These are phyloP conservation scores for Phytophthora pistaciae DNA, from an alignment of 352 stramenopile species.

Conservation along the genomic window DNA sequence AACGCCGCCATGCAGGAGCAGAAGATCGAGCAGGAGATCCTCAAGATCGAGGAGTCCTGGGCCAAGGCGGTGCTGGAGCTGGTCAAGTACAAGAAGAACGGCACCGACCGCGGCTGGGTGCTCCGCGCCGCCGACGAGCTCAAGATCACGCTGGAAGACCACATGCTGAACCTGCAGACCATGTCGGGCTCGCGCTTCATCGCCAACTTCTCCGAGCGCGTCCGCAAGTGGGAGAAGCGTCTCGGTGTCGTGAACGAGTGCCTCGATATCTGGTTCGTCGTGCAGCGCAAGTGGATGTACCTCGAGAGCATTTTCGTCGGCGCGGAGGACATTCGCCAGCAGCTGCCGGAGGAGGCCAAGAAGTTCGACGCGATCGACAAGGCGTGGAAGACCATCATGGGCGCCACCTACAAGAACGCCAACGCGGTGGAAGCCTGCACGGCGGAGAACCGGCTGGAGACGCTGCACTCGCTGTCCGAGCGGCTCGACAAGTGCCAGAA, in stretches of 20 bases:
- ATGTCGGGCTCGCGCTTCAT: conserved; percentile 94
- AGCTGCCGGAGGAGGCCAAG: conserved; percentile 94
- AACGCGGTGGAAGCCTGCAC: conserved; percentile 93
- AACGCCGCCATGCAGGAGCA: conserved; percentile 94
- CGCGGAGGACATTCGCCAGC: conserved; percentile 94
- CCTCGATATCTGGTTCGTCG: conserved; percentile 94
- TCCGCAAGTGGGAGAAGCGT: conserved; percentile 93
- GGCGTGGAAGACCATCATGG: conserved; percentile 94
- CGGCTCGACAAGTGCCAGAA: conserved; percentile 93
- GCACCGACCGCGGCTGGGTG: conserved; percentile 83
- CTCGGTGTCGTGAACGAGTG: conserved; percentile 93
- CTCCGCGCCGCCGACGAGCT: conserved; percentile 87
- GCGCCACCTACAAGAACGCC: conserved; percentile 91
- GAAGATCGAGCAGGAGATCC: conserved; percentile 95
- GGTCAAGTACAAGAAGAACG: conserved; percentile 95
- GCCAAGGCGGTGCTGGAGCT: conserved; percentile 89
- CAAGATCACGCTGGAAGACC: conserved; percentile 86
- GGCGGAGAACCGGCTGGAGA: conserved; percentile 90
- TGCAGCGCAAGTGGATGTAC: conserved; percentile 97
- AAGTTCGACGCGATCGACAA: conserved; percentile 96
- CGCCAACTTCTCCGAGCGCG: conserved; percentile 87
- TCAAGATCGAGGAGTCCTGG: conserved; percentile 94
- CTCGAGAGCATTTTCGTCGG: conserved; percentile 95
- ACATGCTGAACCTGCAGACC: conserved; percentile 91
- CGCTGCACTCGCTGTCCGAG: conserved; percentile 87